Evolutionary conservation across 1,139 yeast species (phyloP).

Genomic region (Lizanozyma gosingica): DNA sequence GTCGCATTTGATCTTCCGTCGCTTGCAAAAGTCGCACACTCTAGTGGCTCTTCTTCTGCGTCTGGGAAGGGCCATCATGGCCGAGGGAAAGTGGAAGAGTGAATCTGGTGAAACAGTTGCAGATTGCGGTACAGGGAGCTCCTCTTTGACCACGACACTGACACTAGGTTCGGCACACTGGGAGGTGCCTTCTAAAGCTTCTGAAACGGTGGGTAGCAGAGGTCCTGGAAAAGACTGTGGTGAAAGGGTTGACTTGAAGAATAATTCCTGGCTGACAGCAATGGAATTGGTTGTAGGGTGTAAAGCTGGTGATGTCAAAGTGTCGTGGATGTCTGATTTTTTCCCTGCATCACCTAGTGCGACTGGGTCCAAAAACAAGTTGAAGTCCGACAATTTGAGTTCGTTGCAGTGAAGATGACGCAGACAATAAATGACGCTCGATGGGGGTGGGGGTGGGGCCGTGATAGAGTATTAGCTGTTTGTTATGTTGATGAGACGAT

Average conservation of each 20-base stretch:
- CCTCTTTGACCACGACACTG: neutral
- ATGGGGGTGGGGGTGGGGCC: too few species aligned
- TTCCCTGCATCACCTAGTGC: neutral
- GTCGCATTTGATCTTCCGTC: slow-evolving; percentile 31
- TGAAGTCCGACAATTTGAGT: neutral
- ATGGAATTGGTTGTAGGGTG: too few species aligned
- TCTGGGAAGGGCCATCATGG: neutral
- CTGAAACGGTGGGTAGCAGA: too few species aligned
- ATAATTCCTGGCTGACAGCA: neutral
- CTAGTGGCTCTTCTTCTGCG: slow-evolving; percentile 13
- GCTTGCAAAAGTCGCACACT: slow-evolving; percentile 32
- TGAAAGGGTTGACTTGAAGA: too few species aligned
- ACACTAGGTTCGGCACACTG: too few species aligned
- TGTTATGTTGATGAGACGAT: too few species aligned
- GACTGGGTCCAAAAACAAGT: neutral
- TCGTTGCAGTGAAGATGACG: too few species aligned
- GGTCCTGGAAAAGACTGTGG: too few species aligned
- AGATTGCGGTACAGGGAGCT: neutral
- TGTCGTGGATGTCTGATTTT: neutral
- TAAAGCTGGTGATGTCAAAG: neutral
- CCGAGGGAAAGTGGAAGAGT: neutral
- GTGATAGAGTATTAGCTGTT: too few species aligned
- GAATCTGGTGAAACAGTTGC: neutral
- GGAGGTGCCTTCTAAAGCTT: too few species aligned
- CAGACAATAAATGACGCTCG: too few species aligned